Base-by-base conservation (phyloP, 2,329 filamentous ascomycete species). In the Tympanopsis confertula region DNA sequence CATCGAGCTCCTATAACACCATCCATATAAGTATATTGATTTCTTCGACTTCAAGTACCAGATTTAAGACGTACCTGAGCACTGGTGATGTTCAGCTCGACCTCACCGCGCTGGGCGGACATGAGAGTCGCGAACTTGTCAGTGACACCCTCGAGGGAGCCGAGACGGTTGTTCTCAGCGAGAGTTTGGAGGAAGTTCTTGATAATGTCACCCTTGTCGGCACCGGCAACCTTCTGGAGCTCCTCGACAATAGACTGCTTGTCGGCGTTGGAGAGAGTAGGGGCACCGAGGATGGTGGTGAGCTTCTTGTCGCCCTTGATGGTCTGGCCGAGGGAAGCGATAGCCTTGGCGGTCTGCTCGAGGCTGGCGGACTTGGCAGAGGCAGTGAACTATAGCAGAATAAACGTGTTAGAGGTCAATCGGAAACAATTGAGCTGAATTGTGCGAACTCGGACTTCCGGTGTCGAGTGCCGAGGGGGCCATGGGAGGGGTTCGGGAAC, bases 161-260 rank as follows among this genome's bases (percentile, higher is more conserved):
- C 78, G 50, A 98, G 72, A 50, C 91, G 78, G 78, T 98, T 98
- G 79, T 98, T 94, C 69, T 91, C 86, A 49, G 91, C 89, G 41
- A 98, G 76, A 41, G 89, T 84, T 41, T 69, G 58, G 51, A 98
- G 76, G 71, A 98, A 88, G 76, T 95, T 93, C 79, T 91, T 87
- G 63, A 96, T 69, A 45, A 88, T 86, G 57, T 85, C 78, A 58
- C 65, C 69, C 67, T 84, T 86, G 61, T 80, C 73, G 46, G 66
- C 60, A 50, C 82, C 82, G 47, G 82, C 69, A 57, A 80, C 74
- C 78, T 94, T 94, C 65, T 82, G 72, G 50, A 98, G 78, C 74
- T 96, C 89, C 54, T 74, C 67, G 44, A 96, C 66, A 56, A 98
- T 86, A 63, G 81, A 71, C 52, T 75, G 67, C 79, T 95, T 96